Evolutionary conservation across 371 early-diverging fungal genomes (phyloP), one percentile per base, ranked within the genome.

Genomic region (Fennellomyces sp.): DNA sequence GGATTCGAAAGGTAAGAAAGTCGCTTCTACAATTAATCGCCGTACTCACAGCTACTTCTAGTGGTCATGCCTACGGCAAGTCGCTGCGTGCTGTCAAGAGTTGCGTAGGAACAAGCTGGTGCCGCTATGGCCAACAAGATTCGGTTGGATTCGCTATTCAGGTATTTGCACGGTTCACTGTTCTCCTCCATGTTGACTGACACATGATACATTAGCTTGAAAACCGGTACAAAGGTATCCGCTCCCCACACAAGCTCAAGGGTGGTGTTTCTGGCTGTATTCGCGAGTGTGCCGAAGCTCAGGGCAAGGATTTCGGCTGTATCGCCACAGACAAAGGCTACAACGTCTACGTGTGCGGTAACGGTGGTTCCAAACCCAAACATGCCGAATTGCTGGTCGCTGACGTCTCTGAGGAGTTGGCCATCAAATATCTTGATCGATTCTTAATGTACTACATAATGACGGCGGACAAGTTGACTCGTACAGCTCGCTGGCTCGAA

Each of bases 251-350:
- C 66, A 88, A 88, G 58, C 54, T 88, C 52, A 88, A 82, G 45
- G 81, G 76, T 41, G 85, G 74, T 41, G 87, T 87, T 15, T 82
- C 81, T 54, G 87, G 86, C 27, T 88, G 86, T 60, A 76, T 88
- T 39, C 81, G 88, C 56, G 88, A 88, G 63, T 88, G 88, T 63
- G 87, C 89, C 8, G 89, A 88, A 67, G 86, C 88, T n/a, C 85
- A 84, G 50, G 68, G 63, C 57, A 61, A 67, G 56, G 83, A 84
- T 60, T 82, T 84, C 61, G 80, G 81, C 28, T 63, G 83, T 47
- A 87, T 88, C 58, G 89, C 89, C 12, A 88, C 88, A 13, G 88
- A 88, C 36, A 87, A 87, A 61, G 89, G 89, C 1, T 88, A 80
- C 64, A 88, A 88, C 63, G 63, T 88, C 8, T 88, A 87, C 57